These are phyloP conservation scores for Epichloe brachyelytri DNA, from an alignment of 2,329 filamentous ascomycete genomes.

Conservation along the genomic window DNA sequence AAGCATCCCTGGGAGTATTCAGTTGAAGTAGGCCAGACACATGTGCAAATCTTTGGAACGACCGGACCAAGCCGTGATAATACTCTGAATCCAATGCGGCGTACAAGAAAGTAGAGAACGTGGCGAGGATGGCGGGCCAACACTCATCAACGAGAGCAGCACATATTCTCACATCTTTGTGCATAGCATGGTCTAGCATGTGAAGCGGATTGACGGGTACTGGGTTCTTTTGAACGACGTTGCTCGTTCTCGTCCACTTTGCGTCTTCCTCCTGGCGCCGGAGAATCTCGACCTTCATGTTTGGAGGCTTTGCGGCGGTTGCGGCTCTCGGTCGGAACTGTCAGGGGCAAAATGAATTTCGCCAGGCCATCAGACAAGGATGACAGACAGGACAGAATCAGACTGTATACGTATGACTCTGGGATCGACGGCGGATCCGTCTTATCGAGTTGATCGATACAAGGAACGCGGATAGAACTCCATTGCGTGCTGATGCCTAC, in stretches of 20 bases:
- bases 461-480: constrained; percentile 77
- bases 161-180: constrained; percentile 59
- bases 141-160: constrained; percentile 78
- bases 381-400: constrained; percentile 80
- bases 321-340: constrained; percentile 60
- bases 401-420: constrained; percentile 85
- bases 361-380: constrained; percentile 84
- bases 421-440: constrained; percentile 69
- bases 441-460: constrained; percentile 91
- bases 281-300: constrained; percentile 31
- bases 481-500: constrained; percentile 81
- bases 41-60: constrained; percentile 91
- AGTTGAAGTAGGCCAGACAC: constrained; percentile 82
- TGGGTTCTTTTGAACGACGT: constrained; percentile 61
- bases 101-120: constrained; percentile 90
- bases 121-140: constrained; percentile 91
- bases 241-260: constrained; percentile 40
- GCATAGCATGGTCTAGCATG: constrained; percentile 58
- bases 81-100: constrained; percentile 86
- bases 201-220: constrained; percentile 74
- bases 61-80: constrained; percentile 81
- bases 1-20: constrained; percentile 78
- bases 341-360: constrained; percentile 84
- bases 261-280: constrained; percentile 18
- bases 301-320: constrained; percentile 36